These are phyloP conservation scores for Neoarthrinium moseri DNA, from an alignment of 2,329 filamentous ascomycete genomes.

Conservation along the genomic window DNA sequence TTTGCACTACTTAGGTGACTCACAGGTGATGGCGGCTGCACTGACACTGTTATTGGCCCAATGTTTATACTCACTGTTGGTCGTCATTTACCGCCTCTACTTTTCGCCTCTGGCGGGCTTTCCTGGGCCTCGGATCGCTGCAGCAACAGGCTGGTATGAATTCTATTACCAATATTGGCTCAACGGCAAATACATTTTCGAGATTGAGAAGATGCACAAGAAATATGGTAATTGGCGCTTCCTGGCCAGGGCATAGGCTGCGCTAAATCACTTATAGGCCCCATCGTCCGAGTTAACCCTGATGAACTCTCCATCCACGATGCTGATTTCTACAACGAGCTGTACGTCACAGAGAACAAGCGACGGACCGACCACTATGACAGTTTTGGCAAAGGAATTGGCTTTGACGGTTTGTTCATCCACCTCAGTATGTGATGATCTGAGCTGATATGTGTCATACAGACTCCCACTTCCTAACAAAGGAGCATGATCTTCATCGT, in stretches of 20 bases:
- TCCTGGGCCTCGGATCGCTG: background rate
- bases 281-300: slow-evolving; percentile 13
- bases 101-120: slow-evolving; percentile 17
- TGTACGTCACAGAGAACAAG: slow-evolving; percentile 10
- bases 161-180: slow-evolving; percentile 1
- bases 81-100: slow-evolving; percentile 17
- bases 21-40: too few relatives aligned
- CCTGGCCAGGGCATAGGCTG: background rate
- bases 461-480: slow-evolving; percentile 5
- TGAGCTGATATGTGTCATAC: too few relatives aligned
- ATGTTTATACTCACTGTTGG: too few relatives aligned
- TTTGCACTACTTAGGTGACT: too few relatives aligned
- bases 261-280: slow-evolving; percentile 7
- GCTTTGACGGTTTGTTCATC: slow-evolving; percentile 1
- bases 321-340: background rate
- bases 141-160: background rate
- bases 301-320: slow-evolving; percentile 11
- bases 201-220: slow-evolving; percentile 10
- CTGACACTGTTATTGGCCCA: too few relatives aligned
- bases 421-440: too few relatives aligned
- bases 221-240: slow-evolving; percentile 12
- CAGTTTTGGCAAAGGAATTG: slow-evolving; percentile 8
- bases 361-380: slow-evolving; percentile 11
- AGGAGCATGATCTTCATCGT: slow-evolving; percentile 10
- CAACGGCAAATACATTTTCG: background rate